Percentiles rank a stretch among this genome's conserved stretches.
phyloP scores from a whole-genome alignment of 768 basidiomycete species.

The Mrakia blollopis region DNA sequence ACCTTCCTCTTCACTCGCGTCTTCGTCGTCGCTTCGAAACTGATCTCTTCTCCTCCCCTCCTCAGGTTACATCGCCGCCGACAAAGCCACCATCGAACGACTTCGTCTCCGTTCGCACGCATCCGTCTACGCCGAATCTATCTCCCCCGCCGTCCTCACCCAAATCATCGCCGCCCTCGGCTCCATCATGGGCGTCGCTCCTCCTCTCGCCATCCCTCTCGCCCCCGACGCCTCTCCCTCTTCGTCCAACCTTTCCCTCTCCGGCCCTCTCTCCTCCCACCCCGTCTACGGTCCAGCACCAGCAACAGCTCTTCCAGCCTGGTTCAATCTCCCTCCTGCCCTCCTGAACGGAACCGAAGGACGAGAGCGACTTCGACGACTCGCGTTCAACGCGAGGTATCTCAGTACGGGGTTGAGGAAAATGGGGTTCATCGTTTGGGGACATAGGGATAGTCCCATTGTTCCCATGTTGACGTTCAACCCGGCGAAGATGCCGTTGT shows the following conservation, averaged over 20 bases:
- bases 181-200: slow-evolving; percentile 80
- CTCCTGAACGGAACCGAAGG: slow-evolving; percentile 84
- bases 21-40: background rate
- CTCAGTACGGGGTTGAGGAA: slow-evolving; percentile 77
- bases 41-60: slow-evolving; percentile 40
- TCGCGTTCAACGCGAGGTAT: slow-evolving; percentile 94
- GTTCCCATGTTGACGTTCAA: slow-evolving; percentile 88
- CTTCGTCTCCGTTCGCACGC: slow-evolving; percentile 77
- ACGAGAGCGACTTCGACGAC: slow-evolving; percentile 67
- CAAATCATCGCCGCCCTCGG: slow-evolving; percentile 90
- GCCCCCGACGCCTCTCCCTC: slow-evolving; percentile 30
- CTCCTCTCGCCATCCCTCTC: slow-evolving; percentile 46
- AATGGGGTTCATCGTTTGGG: slow-evolving; percentile 95
- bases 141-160: slow-evolving; percentile 82
- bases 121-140: slow-evolving; percentile 79
- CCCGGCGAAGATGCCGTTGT: slow-evolving; percentile 84
- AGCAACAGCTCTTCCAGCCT: slow-evolving; percentile 60
- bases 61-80: slow-evolving; percentile 89
- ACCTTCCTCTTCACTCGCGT: too few species aligned
- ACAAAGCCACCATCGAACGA: slow-evolving; percentile 69
- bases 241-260: slow-evolving; percentile 39
- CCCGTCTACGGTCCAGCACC: slow-evolving; percentile 60
- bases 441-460: slow-evolving; percentile 83
- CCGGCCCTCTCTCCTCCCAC: background rate
- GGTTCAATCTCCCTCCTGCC: slow-evolving; percentile 67